Evolutionary conservation across 2,329 filamentous ascomycete genomes (phyloP).

Genomic region (Colletotrichum chrysophilum): DNA sequence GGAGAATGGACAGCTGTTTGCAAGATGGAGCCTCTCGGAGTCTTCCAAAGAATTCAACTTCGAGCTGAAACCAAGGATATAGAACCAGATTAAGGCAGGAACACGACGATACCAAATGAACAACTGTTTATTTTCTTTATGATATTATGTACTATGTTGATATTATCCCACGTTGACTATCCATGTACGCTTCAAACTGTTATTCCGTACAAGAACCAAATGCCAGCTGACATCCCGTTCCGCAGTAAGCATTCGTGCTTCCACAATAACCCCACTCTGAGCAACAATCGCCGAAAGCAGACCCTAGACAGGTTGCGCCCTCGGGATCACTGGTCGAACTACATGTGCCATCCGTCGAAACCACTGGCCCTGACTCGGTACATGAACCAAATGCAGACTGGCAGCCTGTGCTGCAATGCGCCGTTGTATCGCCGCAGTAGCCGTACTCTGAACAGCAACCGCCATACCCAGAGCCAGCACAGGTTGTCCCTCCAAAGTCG

Average conservation of each 20-base stretch:
- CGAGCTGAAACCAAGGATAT: neutral
- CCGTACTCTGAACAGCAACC: neutral
- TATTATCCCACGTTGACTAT: neutral
- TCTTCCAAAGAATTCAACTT: neutral
- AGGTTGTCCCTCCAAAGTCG: neutral
- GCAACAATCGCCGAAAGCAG: neutral
- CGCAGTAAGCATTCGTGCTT: neutral
- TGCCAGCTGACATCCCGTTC: neutral
- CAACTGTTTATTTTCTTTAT: neutral
- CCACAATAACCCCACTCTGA: neutral
- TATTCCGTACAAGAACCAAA: neutral
- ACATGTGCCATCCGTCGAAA: neutral
- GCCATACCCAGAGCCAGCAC: neutral
- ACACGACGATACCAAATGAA: neutral
- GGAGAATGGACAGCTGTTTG: slow-evolving; percentile 8
- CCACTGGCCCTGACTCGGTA: neutral
- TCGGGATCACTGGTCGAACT: neutral
- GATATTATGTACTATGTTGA: neutral
- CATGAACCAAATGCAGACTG: neutral
- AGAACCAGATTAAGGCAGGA: neutral
- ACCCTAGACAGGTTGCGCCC: neutral
- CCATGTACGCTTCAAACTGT: neutral
- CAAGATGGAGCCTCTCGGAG: neutral
- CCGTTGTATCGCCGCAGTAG: neutral
- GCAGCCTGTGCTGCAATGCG: neutral